Percentiles rank a stretch among this genome's conserved stretches.
These are phyloP conservation scores for Exophiala bonariae DNA, from an alignment of 2,329 filamentous ascomycete species.

Conservation along the genomic window DNA sequence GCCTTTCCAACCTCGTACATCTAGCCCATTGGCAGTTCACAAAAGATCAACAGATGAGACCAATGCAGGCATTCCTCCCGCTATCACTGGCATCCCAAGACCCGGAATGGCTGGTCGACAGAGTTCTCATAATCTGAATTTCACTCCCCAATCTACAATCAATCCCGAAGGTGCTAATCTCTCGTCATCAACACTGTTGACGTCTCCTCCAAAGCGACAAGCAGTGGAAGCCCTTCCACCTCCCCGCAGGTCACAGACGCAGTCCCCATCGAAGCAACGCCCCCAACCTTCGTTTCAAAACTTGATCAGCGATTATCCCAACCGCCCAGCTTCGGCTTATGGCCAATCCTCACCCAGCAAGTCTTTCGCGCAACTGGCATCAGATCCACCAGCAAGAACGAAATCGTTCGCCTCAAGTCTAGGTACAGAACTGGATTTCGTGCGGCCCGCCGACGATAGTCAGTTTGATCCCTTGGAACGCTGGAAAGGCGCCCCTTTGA, in stretches of 20 bases:
- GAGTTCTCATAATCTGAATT: conserved; percentile 8
- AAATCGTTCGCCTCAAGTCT: conserved; percentile 41
- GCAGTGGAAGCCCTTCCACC: conserved; percentile 29
- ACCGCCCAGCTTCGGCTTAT: conserved; percentile 55
- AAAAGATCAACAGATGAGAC: conserved; percentile 22
- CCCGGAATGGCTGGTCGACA: conserved; percentile 6
- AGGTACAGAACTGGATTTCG: conserved; percentile 55
- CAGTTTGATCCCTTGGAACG: conserved; percentile 74
- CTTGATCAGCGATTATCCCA: conserved; percentile 46
- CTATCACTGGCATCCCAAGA: conserved; percentile 13
- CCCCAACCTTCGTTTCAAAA: conserved; percentile 47
- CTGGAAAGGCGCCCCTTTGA: conserved; percentile 86
- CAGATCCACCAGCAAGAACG: conserved; percentile 29
- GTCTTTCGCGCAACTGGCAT: conserved; percentile 23
- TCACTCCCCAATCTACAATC: conserved; percentile 23
- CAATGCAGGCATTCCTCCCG: neutral
- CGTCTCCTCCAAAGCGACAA: conserved; percentile 39
- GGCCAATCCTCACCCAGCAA: conserved; percentile 40
- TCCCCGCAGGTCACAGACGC: conserved; percentile 55
- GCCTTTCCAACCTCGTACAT: conserved; percentile 63
- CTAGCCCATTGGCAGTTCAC: conserved; percentile 62
- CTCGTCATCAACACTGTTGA: conserved; percentile 29
- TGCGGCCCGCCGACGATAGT: conserved; percentile 56
- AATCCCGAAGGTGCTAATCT: conserved; percentile 17
- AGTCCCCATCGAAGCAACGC: conserved; percentile 58